These are phyloP conservation scores for Metarhizium guizhouense DNA, from an alignment of 2,329 filamentous ascomycete genomes.

Conservation along the genomic window DNA sequence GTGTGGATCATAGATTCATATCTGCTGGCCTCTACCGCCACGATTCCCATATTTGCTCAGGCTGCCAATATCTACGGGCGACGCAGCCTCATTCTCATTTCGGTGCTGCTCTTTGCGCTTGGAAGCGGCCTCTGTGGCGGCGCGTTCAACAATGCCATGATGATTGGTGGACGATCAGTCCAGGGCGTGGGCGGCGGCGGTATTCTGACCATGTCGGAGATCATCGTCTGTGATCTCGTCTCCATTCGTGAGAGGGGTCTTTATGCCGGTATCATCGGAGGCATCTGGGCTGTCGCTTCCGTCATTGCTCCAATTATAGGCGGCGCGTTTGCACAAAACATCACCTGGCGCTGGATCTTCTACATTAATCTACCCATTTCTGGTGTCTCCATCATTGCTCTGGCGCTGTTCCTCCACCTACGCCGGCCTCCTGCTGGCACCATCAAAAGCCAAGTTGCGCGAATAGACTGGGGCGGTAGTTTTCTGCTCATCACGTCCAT, in stretches of 20 bases:
- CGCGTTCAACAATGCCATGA: conserved; percentile 30
- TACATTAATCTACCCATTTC: neutral
- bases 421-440: no score
- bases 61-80: conserved; percentile 47
- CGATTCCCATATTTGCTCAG: conserved; percentile 62
- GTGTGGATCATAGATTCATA: conserved; percentile 72
- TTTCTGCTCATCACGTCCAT: no score
- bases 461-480: no score
- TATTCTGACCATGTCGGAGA: conserved; percentile 31
- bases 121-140: conserved; percentile 25
- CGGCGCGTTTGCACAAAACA: conserved; percentile 25
- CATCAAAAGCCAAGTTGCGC: no score
- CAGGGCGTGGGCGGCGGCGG: conserved; percentile 46
- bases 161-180: conserved; percentile 30
- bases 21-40: conserved; percentile 58
- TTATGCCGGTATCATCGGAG: conserved; percentile 56
- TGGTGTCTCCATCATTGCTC: no score
- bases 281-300: conserved; percentile 58
- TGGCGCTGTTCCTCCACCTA: no score
- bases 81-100: conserved; percentile 41
- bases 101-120: conserved; percentile 33
- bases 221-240: conserved; percentile 40
- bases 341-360: neutral
- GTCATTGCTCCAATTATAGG: conserved; percentile 57
- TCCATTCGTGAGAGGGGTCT: conserved; percentile 20